Percentiles rank a stretch among this genome's conserved stretches.
Conservation (phyloP, 2,329 filamentous ascomycete species). For the Didymella pinodella region DNA sequence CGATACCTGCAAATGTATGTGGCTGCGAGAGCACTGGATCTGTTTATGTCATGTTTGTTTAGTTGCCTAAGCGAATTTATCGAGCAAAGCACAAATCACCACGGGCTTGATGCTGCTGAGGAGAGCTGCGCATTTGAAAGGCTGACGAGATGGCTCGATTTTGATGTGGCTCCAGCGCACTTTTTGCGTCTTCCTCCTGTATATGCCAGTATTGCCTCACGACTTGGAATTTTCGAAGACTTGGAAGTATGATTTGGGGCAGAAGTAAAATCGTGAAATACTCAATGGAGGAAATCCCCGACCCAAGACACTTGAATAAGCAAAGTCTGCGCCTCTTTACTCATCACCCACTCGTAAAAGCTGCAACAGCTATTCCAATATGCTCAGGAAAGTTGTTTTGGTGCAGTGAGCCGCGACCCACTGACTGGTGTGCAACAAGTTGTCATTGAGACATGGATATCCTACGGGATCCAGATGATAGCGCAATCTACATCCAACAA, state of each 20-base stretch:
- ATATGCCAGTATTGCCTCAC: neutral
- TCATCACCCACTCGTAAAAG: neutral
- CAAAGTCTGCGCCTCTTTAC: no score
- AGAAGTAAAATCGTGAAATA: no score
- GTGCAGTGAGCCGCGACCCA: neutral
- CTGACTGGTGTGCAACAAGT: constrained; percentile 2
- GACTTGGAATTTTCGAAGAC: no score
- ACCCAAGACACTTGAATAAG: no score
- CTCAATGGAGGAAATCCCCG: no score
- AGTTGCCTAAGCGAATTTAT: neutral
- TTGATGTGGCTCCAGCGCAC: neutral
- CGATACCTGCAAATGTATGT: neutral
- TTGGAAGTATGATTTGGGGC: no score
- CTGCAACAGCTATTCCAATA: neutral
- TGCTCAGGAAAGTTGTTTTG: neutral
- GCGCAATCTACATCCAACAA: neutral
- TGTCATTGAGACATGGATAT: neutral
- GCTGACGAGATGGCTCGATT: neutral
- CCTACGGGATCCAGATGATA: constrained; percentile 3
- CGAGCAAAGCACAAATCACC: neutral
- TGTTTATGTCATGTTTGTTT: neutral
- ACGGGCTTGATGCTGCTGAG: neutral
- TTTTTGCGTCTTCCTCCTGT: neutral
- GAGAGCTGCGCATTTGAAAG: neutral
- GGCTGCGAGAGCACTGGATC: neutral